Base-by-base conservation (phyloP, 2,329 filamentous ascomycete genomes). In the Penicillium occitanis region DNA sequence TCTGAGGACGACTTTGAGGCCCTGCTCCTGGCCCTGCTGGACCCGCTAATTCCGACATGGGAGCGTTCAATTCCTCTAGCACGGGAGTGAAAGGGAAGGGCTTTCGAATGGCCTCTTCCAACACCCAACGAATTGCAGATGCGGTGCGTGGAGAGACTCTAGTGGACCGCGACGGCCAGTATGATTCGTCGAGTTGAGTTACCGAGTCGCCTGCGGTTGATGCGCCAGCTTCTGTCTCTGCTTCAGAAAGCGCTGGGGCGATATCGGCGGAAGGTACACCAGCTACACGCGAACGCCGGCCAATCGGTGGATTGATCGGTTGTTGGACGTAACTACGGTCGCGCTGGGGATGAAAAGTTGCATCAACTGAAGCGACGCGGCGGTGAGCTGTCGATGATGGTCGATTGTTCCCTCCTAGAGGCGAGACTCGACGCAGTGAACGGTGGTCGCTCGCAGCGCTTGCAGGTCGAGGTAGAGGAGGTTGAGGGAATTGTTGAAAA, bases 41-140 rank as follows among this genome's bases (percentile, higher is more conserved):
- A 75, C 87, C 86, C 74, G 87, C 84, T 72, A 97, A 84, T 77
- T 97, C 93, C 72, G 93, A 91, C 93, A 99, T 98, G 73, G 88
- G 87, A 71, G 93, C 91, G 85, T 91, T 90, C 82, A 96, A 91
- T 84, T 99, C 95, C 68, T 89, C 85, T 71, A 89, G 81, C 78
- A 97, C 93, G 28, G 91, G 86, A 8, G 93, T 96, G 79, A 98
- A 96, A 59, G 88, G 83, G 70, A 92, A 86, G 1, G 94, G 93
- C 57, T 90, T 87, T 55, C 93, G 90, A 71, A 98, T 85, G 44
- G 92, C 92, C 82, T 96, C 92, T 82, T 98, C 93, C 66, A 98
- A 87, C 44, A 93, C 88, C 83, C 91, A 98, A 72, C 96, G 89
- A 76, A 99, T 93, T 44, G 95, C 94, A 77, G 91, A 91, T 70